Percentiles rank a stretch among this genome's conserved stretches.
Conservation (phyloP, 371 early-diverging fungal genomes). For the Lichtheimia corymbifera region DNA sequence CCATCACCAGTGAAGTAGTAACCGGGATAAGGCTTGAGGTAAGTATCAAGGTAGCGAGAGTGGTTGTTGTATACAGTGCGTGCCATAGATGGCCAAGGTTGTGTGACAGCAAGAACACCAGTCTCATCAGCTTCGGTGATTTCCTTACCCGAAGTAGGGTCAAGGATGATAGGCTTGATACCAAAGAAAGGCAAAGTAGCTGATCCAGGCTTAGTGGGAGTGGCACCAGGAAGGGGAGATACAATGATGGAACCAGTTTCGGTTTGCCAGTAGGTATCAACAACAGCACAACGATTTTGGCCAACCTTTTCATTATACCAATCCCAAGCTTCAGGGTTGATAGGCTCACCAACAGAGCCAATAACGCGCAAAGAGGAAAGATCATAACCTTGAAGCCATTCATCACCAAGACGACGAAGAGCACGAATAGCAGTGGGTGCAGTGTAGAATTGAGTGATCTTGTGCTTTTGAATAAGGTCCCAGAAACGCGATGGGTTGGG, state of each 20-base stretch:
- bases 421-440: slow-evolving; percentile 98
- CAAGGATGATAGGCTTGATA: slow-evolving; percentile 83
- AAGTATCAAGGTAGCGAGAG: slow-evolving; percentile 85
- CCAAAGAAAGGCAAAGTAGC: slow-evolving; percentile 98
- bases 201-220: slow-evolving; percentile 91
- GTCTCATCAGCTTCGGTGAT: slow-evolving; percentile 69
- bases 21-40: slow-evolving; percentile 84
- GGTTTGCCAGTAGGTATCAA: slow-evolving; percentile 98
- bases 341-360: slow-evolving; percentile 98
- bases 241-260: slow-evolving; percentile 97
- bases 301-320: slow-evolving; percentile 96
- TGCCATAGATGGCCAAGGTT: slow-evolving; percentile 95
- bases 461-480: slow-evolving; percentile 83
- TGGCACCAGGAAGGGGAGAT: slow-evolving; percentile 88
- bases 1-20: slow-evolving; percentile 93
- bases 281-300: slow-evolving; percentile 80
- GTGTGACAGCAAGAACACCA: slow-evolving; percentile 86
- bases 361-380: slow-evolving; percentile 85
- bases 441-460: slow-evolving; percentile 97
- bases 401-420: slow-evolving; percentile 83
- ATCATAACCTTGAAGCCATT: slow-evolving; percentile 73
- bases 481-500: slow-evolving; percentile 85
- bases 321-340: slow-evolving; percentile 97
- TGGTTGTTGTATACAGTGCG: slow-evolving; percentile 90
- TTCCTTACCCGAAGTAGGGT: slow-evolving; percentile 81